phyloP scores from a whole-genome alignment of 192 early-diverging fungal species.

The Glomus cerebriforme region DNA sequence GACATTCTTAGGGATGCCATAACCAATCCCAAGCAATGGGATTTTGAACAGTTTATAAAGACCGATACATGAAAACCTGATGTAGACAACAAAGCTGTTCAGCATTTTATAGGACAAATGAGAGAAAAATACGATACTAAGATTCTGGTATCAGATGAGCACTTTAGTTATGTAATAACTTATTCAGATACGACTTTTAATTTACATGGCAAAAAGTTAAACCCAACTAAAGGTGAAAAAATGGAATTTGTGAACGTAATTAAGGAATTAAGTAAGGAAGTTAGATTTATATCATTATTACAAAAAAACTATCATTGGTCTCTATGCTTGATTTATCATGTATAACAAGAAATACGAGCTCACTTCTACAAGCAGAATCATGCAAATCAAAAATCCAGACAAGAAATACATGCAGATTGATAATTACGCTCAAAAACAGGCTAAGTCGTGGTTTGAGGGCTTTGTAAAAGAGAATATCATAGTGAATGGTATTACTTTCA shows the following conservation, averaged over 20 bases:
- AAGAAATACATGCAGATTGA: slow-evolving; percentile 2
- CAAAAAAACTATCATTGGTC: slow-evolving; percentile 4
- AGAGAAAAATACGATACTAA: neutral
- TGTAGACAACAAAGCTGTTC: neutral
- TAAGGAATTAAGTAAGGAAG: neutral
- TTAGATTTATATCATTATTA: neutral
- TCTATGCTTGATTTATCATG: slow-evolving; percentile 1
- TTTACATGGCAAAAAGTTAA: neutral
- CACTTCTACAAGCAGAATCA: neutral
- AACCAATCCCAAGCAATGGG: too few relatives aligned
- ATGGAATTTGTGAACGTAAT: slow-evolving; percentile 1
- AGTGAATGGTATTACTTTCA: neutral
- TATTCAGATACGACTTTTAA: neutral
- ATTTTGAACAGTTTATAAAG: neutral
- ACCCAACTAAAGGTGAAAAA: neutral
- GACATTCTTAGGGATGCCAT: neutral
- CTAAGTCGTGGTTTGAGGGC: slow-evolving; percentile 7
- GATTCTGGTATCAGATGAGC: neutral
- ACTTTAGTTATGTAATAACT: slow-evolving; percentile 9
- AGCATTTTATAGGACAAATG: slow-evolving; percentile 3
- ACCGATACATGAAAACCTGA: neutral
- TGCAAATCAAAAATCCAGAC: neutral
- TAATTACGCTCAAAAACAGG: neutral
- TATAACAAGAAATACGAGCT: neutral
- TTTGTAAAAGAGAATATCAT: neutral